Evolutionary conservation across 257 asterid genomes (phyloP).

Genomic region (Cynanchum wilfordii): DNA sequence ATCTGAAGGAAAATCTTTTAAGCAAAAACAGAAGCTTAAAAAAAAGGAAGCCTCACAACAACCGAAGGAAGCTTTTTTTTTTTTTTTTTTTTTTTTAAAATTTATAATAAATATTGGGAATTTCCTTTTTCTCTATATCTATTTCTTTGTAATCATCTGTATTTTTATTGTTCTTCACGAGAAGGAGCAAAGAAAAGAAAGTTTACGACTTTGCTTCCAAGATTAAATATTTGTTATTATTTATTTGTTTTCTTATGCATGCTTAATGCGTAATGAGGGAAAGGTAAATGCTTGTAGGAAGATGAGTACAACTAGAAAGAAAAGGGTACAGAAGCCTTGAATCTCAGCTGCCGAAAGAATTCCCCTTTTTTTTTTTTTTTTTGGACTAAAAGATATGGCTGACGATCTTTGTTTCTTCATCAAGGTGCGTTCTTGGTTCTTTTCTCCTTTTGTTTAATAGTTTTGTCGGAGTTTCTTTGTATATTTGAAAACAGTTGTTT

Average conservation of each 20-base stretch:
- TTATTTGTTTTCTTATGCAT: slow-evolving; percentile 5
- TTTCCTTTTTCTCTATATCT: too few relatives aligned
- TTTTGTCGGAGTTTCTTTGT: slow-evolving; percentile 8
- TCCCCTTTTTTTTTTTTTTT: slow-evolving; percentile 22
- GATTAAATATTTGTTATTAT: not conserved
- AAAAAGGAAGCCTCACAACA: slow-evolving; percentile 26
- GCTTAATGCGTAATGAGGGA: slow-evolving; percentile 22
- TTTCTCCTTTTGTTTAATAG: not conserved
- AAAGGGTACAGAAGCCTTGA: slow-evolving; percentile 40
- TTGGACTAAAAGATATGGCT: slow-evolving; percentile 51
- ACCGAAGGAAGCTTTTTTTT: slow-evolving; percentile 18
- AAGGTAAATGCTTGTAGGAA: slow-evolving; percentile 3
- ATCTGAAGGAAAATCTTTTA: slow-evolving; percentile 32
- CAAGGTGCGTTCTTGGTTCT: slow-evolving; percentile 40
- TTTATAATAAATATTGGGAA: too few relatives aligned
- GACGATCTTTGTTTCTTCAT: slow-evolving; percentile 54
- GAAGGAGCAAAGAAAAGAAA: slow-evolving; percentile 15
- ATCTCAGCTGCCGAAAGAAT: slow-evolving; percentile 31
- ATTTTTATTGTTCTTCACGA: slow-evolving; percentile 32
- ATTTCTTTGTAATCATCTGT: not conserved
- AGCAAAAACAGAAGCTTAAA: not conserved
- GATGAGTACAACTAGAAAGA: slow-evolving; percentile 41
- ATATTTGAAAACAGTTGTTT: slow-evolving; percentile 4
- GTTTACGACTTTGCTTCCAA: not conserved
- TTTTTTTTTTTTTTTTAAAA: not conserved